Conservation (phyloP, 495 filamentous ascomycete genomes). For the Hyphodiscus hymeniophilus region DNA sequence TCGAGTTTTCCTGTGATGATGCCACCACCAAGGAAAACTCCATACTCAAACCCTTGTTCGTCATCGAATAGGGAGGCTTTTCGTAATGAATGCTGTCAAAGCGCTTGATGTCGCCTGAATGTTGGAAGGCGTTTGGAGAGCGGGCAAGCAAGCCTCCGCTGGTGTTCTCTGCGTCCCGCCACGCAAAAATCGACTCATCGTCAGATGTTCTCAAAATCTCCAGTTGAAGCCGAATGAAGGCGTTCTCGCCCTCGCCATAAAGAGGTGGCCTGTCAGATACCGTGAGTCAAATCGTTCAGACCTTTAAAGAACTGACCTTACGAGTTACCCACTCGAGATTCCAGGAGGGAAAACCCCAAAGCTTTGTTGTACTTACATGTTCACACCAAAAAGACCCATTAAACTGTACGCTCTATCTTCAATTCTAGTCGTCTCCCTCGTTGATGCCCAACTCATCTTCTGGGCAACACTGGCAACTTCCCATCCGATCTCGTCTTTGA, state of each 20-base stretch:
- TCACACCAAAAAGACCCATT: not conserved
- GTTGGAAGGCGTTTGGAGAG: not conserved
- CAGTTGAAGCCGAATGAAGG: slow-evolving; percentile 22
- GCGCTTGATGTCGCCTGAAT: not conserved
- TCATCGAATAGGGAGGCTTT: too few relatives aligned
- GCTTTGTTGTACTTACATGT: too few relatives aligned
- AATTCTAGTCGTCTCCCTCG: not conserved
- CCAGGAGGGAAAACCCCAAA: too few relatives aligned
- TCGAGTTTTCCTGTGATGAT: too few relatives aligned
- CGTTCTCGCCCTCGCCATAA: not conserved
- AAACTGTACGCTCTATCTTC: slow-evolving; percentile 1
- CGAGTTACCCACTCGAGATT: too few relatives aligned
- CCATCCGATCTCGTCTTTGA: not conserved
- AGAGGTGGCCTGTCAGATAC: too few relatives aligned
- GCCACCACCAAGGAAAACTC: too few relatives aligned
- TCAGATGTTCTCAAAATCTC: slow-evolving; percentile 21
- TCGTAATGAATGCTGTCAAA: too few relatives aligned
- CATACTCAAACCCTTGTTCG: too few relatives aligned
- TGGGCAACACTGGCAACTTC: not conserved
- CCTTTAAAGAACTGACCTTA: too few relatives aligned
- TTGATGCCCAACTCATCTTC: not conserved
- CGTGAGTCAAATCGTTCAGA: too few relatives aligned
- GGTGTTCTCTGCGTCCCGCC: not conserved
- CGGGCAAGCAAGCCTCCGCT: not conserved
- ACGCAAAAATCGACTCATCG: slow-evolving; percentile 20